Evolutionary conservation across 345 rosid genomes (phyloP), one percentile per base, ranked within the genome.

Genomic region (Gossypium thurberi): DNA sequence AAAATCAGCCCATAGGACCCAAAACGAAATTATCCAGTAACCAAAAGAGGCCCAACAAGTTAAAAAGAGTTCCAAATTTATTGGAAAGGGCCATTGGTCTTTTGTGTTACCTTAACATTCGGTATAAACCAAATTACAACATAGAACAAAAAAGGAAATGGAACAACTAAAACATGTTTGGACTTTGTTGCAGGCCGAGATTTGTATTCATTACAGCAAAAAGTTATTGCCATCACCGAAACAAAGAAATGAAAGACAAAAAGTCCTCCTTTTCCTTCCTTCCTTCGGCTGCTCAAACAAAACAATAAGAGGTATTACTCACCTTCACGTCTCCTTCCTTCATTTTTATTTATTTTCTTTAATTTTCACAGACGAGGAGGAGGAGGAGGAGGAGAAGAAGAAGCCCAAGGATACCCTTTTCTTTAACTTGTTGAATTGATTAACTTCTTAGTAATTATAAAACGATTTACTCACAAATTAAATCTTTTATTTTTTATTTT

Each of bases 401-500:
- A 37, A 59, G 6, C 50, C 74, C 67, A 70, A 50, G 15, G 62
- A n/a, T 3, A 18, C 65, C 60, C 14, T 13, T 25, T 43, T n/a
- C 15, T 48, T 44, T 43, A 26, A 44, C 21, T 60, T 60, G 46
- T 63, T 73, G 47, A 60, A 70, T 70, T 70, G 60, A 63, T 53
- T 77, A 58, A 42, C 42, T 75, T 63, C 20, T 15, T 20, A 17
- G 42, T 26, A 20, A 20, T 73, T 40, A 7, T 56, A 23, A 37
- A 42, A 50, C 69, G 18, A 50, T 63, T 64, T 33, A 62, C 43
- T 67, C 5, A 6, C 13, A 13, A 12, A 56, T 7, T 12, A 56
- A 62, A 71, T 65, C 42, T 74, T 83, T 76, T 76, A 21, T 75
- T 64, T 37, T 71, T 71, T 72, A 62, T 74, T 83, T 81, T 78